Base-by-base conservation (phyloP, 345 rosid genomes). In the Eucalyptus leucophloia region DNA sequence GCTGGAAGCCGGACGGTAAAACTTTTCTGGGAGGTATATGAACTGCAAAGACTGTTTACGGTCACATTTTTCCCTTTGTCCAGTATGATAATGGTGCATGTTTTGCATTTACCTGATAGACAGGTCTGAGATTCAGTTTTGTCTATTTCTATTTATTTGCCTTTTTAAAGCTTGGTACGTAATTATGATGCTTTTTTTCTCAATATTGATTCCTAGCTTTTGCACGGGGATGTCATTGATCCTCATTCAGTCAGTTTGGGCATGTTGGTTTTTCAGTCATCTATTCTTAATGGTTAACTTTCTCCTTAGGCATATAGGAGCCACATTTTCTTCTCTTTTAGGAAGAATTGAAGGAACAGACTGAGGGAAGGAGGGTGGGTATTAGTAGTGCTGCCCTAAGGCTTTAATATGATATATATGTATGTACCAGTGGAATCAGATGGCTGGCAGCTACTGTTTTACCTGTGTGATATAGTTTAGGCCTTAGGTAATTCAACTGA, bases 1-100 rank as follows among this genome's bases (percentile, higher is more conserved):
- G 99, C 95, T 90, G 96, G 97, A 93, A 98, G 97, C 91, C 94
- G 98, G 89, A 94, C 98, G 3, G 91, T 98, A 90, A 98, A 96
- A 91, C 94, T 95, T 85, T 98, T 98, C 62, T 98, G 99, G 99
- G 99, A 98, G 99, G 99, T 98, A 95, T 37, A 26, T 24, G 24
- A 14, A 90, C 26, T 83, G 54, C 81, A n/a, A 32, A 40, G 83
- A 44, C 85, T 2, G 28, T 77, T 72, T 37, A 14, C 44, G 13
- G 24, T 77, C 53, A 26, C 28, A 4, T 69, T 88, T 37, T 72
- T 16, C 13, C 13, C 42, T 77, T 77, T 86, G 60, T 86, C 15
- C 87, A 18, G 87, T 77, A 21, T 7, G 1, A 23, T 77, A 40
- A 40, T 40, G 24, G 9, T 77, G 47, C 85, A 77, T 77, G 24